Conservation (phyloP, 1,139 yeast species). For the Taphrina pruni region DNA sequence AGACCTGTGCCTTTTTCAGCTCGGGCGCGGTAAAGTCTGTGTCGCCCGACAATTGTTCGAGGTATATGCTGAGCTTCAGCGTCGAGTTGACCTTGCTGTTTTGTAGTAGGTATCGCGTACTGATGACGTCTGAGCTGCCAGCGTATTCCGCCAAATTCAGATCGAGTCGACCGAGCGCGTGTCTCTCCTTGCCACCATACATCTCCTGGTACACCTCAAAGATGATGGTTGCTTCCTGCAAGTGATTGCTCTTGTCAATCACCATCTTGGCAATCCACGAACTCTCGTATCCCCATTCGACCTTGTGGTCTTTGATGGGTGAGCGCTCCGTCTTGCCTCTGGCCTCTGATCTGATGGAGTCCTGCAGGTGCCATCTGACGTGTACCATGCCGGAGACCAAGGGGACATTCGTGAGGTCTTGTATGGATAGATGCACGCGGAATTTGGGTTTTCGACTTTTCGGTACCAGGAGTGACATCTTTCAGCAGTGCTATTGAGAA, state of each 20-base stretch:
- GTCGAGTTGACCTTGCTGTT: conserved; percentile 84
- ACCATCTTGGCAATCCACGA: conserved; percentile 55
- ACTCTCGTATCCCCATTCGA: conserved; percentile 57
- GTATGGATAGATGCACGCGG: conserved; percentile 63
- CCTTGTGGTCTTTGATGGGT: conserved; percentile 59
- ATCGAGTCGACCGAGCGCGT: conserved; percentile 67
- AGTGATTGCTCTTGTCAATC: conserved; percentile 53
- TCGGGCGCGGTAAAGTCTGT: conserved; percentile 48
- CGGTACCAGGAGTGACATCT: conserved; percentile 40
- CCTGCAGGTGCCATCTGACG: conserved; percentile 65
- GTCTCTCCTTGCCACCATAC: conserved; percentile 50
- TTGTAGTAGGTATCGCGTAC: conserved; percentile 70
- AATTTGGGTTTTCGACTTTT: conserved; percentile 57
- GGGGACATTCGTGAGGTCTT: conserved; percentile 81
- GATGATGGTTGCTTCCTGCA: conserved; percentile 48
- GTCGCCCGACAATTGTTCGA: conserved; percentile 58
- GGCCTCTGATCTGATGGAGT: conserved; percentile 55
- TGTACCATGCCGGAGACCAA: conserved; percentile 73
- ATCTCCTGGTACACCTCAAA: conserved; percentile 53
- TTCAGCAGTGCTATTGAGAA: not conserved
- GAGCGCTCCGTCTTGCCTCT: conserved; percentile 58
- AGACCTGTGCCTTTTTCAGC: conserved; percentile 48
- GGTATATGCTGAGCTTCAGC: conserved; percentile 60
- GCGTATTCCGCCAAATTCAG: conserved; percentile 77
- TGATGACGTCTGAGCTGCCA: conserved; percentile 55